Evolutionary conservation across 2,329 filamentous ascomycete species (phyloP).

Genomic region (Parafenestella ontariensis): DNA sequence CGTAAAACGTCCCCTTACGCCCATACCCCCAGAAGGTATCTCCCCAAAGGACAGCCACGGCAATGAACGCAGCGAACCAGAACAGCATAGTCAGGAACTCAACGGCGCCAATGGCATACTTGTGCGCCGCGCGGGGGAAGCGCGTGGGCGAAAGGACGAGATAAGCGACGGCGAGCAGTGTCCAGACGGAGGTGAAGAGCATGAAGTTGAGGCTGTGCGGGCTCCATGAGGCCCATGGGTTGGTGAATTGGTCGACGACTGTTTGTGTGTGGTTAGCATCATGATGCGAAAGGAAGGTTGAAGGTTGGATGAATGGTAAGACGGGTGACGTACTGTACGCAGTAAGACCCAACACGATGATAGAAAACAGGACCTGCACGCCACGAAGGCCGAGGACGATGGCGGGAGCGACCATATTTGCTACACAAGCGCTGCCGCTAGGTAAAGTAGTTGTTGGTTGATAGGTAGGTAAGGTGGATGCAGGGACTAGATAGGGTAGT

Average conservation of each 20-base stretch:
- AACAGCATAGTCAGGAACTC: slow-evolving; percentile 82
- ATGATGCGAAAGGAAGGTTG: not conserved
- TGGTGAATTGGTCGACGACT: slow-evolving; percentile 59
- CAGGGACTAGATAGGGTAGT: too few relatives aligned
- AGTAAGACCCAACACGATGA: slow-evolving; percentile 80
- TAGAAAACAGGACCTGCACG: slow-evolving; percentile 71
- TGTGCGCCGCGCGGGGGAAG: slow-evolving; percentile 67
- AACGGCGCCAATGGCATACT: slow-evolving; percentile 70
- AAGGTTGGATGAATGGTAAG: not conserved
- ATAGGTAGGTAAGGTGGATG: not conserved
- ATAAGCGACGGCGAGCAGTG: slow-evolving; percentile 72
- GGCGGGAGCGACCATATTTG: slow-evolving; percentile 33
- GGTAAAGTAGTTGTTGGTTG: not conserved
- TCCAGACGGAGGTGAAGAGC: slow-evolving; percentile 81
- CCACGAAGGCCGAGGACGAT: slow-evolving; percentile 70
- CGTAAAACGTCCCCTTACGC: slow-evolving; percentile 58
- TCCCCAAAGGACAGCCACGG: slow-evolving; percentile 71
- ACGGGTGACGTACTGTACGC: slow-evolving; percentile 68
- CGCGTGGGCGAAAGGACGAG: slow-evolving; percentile 72
- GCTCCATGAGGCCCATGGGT: slow-evolving; percentile 56
- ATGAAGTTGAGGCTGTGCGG: slow-evolving; percentile 75
- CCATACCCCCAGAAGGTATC: slow-evolving; percentile 60
- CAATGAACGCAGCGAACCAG: slow-evolving; percentile 89
- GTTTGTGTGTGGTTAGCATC: slow-evolving; percentile 2
- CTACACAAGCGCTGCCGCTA: not conserved